Conservation (phyloP, 345 rosid species). For the Sisymbrium irio region DNA sequence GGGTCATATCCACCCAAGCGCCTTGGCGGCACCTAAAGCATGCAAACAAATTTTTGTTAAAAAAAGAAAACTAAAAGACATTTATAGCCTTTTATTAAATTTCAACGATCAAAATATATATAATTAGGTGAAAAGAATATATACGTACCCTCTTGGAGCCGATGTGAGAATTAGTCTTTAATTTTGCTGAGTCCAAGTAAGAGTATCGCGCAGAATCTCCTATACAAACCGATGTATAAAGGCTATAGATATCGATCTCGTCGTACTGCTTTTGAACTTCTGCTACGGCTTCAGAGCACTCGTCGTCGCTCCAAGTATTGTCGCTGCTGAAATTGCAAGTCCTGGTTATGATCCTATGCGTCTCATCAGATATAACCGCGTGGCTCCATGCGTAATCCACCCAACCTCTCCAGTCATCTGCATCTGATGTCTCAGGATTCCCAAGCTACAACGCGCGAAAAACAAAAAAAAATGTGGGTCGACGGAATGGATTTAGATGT, state of each 20-base stretch:
- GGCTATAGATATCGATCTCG: constrained; percentile 85
- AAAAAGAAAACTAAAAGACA: background rate
- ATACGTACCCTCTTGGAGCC: constrained; percentile 28
- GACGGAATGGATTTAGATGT: background rate
- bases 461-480: background rate
- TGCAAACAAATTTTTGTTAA: background rate
- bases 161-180: constrained; percentile 13
- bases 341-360: constrained; percentile 70
- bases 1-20: constrained; percentile 91
- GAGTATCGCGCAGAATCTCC: constrained; percentile 40
- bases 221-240: constrained; percentile 74
- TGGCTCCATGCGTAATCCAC: constrained; percentile 99
- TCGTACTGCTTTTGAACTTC: constrained; percentile 74
- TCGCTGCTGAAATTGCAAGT: constrained; percentile 79
- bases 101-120: background rate
- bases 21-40: constrained; percentile 57
- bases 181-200: constrained; percentile 19
- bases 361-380: constrained; percentile 90
- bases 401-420: constrained; percentile 92
- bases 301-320: constrained; percentile 78
- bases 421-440: constrained; percentile 93
- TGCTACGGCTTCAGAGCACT: constrained; percentile 50
- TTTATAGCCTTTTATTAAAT: background rate
- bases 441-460: constrained; percentile 55
- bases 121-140: background rate